A percentile compares a stretch with the other conserved stretches of the same genome.
These are phyloP conservation scores for Penicillium antarcticum DNA, from an alignment of 495 filamentous ascomycete species.

Conservation along the genomic window DNA sequence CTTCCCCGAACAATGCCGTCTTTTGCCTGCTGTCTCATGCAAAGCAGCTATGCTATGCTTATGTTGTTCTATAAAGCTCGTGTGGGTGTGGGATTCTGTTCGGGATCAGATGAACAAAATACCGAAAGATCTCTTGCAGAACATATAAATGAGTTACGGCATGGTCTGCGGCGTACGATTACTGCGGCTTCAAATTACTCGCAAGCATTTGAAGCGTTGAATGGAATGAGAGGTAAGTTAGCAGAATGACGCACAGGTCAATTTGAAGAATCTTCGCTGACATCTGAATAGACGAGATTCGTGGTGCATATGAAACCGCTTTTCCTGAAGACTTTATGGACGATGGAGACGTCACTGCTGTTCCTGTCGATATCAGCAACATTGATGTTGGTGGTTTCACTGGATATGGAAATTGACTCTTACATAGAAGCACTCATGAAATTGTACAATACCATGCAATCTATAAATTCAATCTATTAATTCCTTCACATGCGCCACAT, in stretches of 20 bases:
- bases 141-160: slow-evolving; percentile 47
- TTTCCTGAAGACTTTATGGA: slow-evolving; percentile 15
- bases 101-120: slow-evolving; percentile 29
- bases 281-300: slow-evolving; percentile 35
- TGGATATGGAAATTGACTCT: no score
- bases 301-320: slow-evolving; percentile 42
- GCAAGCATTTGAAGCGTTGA: slow-evolving; percentile 55
- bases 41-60: slow-evolving; percentile 57
- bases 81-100: slow-evolving; percentile 42
- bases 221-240: slow-evolving; percentile 62
- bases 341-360: no score
- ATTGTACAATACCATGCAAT: no score
- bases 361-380: no score
- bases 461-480: no score
- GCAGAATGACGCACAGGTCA: not conserved
- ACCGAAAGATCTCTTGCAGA: slow-evolving; percentile 31
- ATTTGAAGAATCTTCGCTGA: slow-evolving; percentile 1
- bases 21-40: slow-evolving; percentile 61
- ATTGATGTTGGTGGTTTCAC: no score
- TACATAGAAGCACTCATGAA: no score
- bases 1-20: slow-evolving; percentile 56
- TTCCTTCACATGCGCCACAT: no score
- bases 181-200: slow-evolving; percentile 52
- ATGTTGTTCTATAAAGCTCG: slow-evolving; percentile 51
- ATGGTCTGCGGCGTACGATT: slow-evolving; percentile 48